phyloP scores from a whole-genome alignment of 345 rosid genomes.

The Aurinia saxatilis region DNA sequence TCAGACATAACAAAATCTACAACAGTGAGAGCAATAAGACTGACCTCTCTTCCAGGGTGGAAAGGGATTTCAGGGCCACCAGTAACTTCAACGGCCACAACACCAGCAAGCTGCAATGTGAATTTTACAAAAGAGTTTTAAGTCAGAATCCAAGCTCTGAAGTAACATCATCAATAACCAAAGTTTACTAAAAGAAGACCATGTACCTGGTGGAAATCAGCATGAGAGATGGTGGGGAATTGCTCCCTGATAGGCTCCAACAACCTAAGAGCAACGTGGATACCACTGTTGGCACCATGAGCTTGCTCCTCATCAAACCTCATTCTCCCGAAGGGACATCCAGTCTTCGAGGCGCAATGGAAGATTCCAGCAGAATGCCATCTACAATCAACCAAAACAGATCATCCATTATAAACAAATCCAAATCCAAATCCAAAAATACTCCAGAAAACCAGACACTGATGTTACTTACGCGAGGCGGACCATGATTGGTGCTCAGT shows the following conservation, averaged over 20 bases:
- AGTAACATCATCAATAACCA: neutral
- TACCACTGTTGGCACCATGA: constrained; percentile 83
- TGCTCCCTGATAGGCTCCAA: constrained; percentile 80
- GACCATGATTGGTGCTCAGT: constrained; percentile 93
- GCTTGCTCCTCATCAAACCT: constrained; percentile 54
- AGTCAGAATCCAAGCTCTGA: neutral
- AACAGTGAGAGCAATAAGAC: too few species aligned
- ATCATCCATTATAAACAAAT: neutral
- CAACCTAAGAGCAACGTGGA: constrained; percentile 73
- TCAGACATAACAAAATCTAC: too few species aligned
- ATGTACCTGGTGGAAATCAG: constrained; percentile 77
- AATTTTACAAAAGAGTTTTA: neutral
- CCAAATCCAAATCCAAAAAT: neutral
- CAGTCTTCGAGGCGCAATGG: constrained; percentile 70
- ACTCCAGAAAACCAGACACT: neutral
- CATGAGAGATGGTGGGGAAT: constrained; percentile 60
- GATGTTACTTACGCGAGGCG: constrained; percentile 62
- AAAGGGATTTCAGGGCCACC: constrained; percentile 96
- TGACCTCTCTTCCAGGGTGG: constrained; percentile 93
- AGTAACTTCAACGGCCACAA: constrained; percentile 84
- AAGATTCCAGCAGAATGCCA: constrained; percentile 99
- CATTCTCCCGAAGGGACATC: constrained; percentile 98
- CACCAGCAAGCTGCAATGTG: constrained; percentile 64
- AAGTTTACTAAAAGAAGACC: neutral
- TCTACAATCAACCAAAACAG: constrained; percentile 30